Evolutionary conservation across 805 yeast genomes (phyloP).

Genomic region (Isabelozyma pseudorhagii): DNA sequence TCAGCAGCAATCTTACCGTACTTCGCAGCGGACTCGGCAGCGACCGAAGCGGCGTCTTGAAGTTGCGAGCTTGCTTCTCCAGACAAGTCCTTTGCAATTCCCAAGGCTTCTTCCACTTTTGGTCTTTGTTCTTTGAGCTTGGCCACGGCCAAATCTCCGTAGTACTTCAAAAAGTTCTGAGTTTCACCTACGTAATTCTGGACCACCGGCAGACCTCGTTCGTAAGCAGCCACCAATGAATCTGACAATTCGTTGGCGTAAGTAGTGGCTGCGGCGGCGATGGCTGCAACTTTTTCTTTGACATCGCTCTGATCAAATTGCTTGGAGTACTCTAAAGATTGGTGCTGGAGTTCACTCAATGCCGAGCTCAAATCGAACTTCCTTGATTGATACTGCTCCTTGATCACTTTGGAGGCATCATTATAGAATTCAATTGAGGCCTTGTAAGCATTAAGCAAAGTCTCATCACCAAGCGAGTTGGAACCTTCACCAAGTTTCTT

Average conservation of each 20-base stretch:
- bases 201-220: conserved; percentile 2
- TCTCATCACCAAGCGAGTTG: conserved; percentile 13
- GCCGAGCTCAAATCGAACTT: conserved; percentile 11
- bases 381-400: conserved; percentile 5
- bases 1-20: background rate
- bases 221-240: conserved; percentile 5
- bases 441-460: conserved; percentile 11
- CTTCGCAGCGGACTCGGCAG: background rate
- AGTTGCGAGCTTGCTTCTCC: conserved; percentile 1
- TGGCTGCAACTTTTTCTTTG: conserved; percentile 6
- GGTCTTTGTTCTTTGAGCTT: background rate
- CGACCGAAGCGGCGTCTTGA: background rate
- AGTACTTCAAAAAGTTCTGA: background rate
- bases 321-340: conserved; percentile 15
- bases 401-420: conserved; percentile 13
- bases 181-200: background rate
- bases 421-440: conserved; percentile 16
- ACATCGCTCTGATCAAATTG: conserved; percentile 4
- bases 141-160: background rate
- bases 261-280: conserved; percentile 10
- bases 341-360: conserved; percentile 12
- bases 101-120: background rate
- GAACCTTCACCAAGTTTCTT: conserved; percentile 7
- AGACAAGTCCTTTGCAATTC: conserved; percentile 1
- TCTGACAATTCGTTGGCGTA: conserved; percentile 6